phyloP scores from a whole-genome alignment of 208 protist genomes.

The Tritrichomonas foetus region DNA sequence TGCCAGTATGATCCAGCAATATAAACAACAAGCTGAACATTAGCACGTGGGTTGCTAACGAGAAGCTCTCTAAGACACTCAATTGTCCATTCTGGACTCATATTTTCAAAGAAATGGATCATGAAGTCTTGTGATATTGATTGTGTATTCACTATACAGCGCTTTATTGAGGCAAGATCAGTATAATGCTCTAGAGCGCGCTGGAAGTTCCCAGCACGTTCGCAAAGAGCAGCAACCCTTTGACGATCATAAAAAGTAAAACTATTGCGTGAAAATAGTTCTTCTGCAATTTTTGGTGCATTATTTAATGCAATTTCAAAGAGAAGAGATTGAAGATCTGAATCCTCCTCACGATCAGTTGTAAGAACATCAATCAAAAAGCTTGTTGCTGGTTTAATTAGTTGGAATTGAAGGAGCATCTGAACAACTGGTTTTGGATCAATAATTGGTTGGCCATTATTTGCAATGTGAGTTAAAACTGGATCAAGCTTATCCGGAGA shows the following conservation, averaged over 20 bases:
- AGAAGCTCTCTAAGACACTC: slow-evolving; percentile 91
- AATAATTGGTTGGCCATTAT: slow-evolving; percentile 44
- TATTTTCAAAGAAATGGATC: slow-evolving; percentile 80
- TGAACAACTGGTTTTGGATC: slow-evolving; percentile 49
- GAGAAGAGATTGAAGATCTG: slow-evolving; percentile 92
- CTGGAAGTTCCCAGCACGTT: slow-evolving; percentile 83
- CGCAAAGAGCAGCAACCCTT: slow-evolving; percentile 89
- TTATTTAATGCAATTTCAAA: slow-evolving; percentile 95
- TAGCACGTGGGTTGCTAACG: slow-evolving; percentile 76
- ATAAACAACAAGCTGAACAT: slow-evolving; percentile 94
- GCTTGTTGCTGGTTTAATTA: slow-evolving; percentile 88
- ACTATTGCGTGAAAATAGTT: slow-evolving; percentile 82
- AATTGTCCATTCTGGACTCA: slow-evolving; percentile 83
- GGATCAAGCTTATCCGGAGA: slow-evolving; percentile 79
- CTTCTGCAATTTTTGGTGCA: slow-evolving; percentile 85
- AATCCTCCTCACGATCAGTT: slow-evolving; percentile 66
- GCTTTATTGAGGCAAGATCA: slow-evolving; percentile 90
- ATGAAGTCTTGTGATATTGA: slow-evolving; percentile 30
- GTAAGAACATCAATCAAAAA: slow-evolving; percentile 92
- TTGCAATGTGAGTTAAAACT: slow-evolving; percentile 79
- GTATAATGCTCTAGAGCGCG: slow-evolving; percentile 94
- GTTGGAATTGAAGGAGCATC: slow-evolving; percentile 63
- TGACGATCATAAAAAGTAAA: slow-evolving; percentile 91
- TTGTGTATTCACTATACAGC: slow-evolving; percentile 71
- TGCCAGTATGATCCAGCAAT: slow-evolving; percentile 95